Base-by-base conservation (phyloP, 768 basidiomycete species). In the Antrodiella citrinella region DNA sequence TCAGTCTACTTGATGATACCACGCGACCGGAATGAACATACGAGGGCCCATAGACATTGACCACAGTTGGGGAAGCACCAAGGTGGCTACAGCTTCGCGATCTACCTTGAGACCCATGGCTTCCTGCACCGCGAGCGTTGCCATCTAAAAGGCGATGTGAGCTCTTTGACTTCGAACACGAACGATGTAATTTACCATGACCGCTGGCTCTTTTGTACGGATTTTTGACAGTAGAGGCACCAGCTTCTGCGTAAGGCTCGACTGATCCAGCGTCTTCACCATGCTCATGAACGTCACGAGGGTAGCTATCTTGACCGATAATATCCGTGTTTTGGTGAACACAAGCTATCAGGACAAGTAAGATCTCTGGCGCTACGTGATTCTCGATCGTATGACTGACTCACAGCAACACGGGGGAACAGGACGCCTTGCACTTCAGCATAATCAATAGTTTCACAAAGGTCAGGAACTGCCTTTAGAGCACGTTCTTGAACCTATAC, bases 61-160 rank as follows among this genome's bases (percentile, higher is more conserved):
- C 96, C 96, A 99, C 5, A 69, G 57, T 53, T 83, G 81, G 5
- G 81, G 81, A 4, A 83, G 65, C 2, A 83, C 78, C 13, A 80
- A 62, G 0, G 77, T 76, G 0, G 80, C 80, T 11, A 80, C 64
- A 9, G 93, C 91, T 66, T 94, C 91, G 44, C 92, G 79, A 57
- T 96, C 94, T 1, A 97, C 84, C 63, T 95, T 96, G 57, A 82
- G 77, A 7, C 94, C 93, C 94, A 96, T 97, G 0, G 91, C 91
- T 65, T 94, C 93, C 68, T 97, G 94, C 0, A 97, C 91, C 19
- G 77, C 78, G 40, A 92, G 70, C 0, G 91, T 91, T 2, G 88
- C 87, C 81, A 92, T 86, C 90, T 91, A 54, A 38, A 46, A 51
- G 39, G 19, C 23, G 10, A 26, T 19, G 30, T 38, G 26, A 42